Base-by-base conservation (phyloP, 1,139 yeast genomes). In the Ogataea hybrid region DNA sequence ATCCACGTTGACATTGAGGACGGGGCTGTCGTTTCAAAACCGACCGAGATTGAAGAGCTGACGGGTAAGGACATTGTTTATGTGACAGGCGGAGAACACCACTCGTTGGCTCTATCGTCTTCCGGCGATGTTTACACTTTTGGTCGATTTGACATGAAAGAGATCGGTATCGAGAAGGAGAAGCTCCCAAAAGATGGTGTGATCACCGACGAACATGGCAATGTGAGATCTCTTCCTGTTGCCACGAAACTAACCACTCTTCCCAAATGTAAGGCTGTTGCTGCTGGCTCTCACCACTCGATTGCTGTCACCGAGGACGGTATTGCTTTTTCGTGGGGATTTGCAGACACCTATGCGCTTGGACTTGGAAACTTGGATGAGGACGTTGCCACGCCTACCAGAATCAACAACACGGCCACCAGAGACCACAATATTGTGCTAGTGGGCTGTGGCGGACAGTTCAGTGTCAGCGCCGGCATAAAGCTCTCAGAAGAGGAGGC, bases 381-480 rank as follows among this genome's bases (percentile, higher is more conserved):
- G 37, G 97, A 90, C 61, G 82, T 89, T 36, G 96, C 84, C 46
- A 68, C 68, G 16, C 97, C 97, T 35, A 84, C 95, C 0, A 75
- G 92, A 61, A 87, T 92, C 56, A 80, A 81, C 51, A 92, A 92
- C 63, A 92, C 97, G 6, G 98, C 99, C 1, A 88, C 97, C 1
- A 85, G 81, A 54, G 77, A 76, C 44, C 82, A 85, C 44, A 77
- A 82, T 49, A 87, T 92, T 58, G 59, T 70, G 31, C 53, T 79
- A 43, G 77, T 85, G 48, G 92, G 95, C 18, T 95, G 94, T 34
- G 98, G 99, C 47, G 98, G 97, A 14, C 98, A 94, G 65, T 92
- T 88, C 57, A 83, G 95, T 41, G 83, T 89, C 4, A 76, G 92
- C 59, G 96, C 89, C 30, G 97, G 97, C 40, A 64, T 74, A 3